Percentiles rank a stretch among this genome's conserved stretches.
Conservation (phyloP, 2,329 filamentous ascomycete genomes). For the Scedosporium minutisporum region DNA sequence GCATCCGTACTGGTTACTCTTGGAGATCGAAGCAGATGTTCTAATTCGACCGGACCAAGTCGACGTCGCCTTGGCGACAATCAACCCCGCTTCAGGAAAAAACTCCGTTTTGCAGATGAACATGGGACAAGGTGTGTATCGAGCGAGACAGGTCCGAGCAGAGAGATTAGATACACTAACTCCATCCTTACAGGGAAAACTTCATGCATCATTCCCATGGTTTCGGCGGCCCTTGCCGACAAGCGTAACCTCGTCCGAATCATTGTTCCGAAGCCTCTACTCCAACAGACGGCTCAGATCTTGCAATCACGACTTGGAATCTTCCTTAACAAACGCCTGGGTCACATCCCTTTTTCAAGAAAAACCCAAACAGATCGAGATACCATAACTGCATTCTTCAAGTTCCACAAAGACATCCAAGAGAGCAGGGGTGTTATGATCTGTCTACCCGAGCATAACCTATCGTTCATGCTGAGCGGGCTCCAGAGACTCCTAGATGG, state of each 20-base stretch:
- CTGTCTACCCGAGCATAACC: constrained; percentile 50
- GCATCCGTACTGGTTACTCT: constrained; percentile 51
- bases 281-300: constrained; percentile 47
- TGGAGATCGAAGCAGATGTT: constrained; percentile 57
- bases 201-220: constrained; percentile 46
- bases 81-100: constrained; percentile 34
- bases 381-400: constrained; percentile 25
- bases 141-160: background rate
- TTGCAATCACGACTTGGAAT: constrained; percentile 45
- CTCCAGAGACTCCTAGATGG: constrained; percentile 44
- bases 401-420: constrained; percentile 29
- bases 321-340: constrained; percentile 40
- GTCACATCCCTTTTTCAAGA: constrained; percentile 50
- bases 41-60: constrained; percentile 53
- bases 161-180: constrained; percentile 5
- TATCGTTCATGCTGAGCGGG: constrained; percentile 56
- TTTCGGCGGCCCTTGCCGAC: constrained; percentile 33
- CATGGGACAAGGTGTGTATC: constrained; percentile 47
- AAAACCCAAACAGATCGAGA: constrained; percentile 26
- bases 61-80: constrained; percentile 51
- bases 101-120: constrained; percentile 58
- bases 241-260: constrained; percentile 37
- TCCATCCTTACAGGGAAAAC: constrained; percentile 39
- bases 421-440: constrained; percentile 43
- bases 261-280: constrained; percentile 45